These are phyloP conservation scores for Penicillium sp. DNA, from an alignment of 2,329 filamentous ascomycete species.

Conservation along the genomic window DNA sequence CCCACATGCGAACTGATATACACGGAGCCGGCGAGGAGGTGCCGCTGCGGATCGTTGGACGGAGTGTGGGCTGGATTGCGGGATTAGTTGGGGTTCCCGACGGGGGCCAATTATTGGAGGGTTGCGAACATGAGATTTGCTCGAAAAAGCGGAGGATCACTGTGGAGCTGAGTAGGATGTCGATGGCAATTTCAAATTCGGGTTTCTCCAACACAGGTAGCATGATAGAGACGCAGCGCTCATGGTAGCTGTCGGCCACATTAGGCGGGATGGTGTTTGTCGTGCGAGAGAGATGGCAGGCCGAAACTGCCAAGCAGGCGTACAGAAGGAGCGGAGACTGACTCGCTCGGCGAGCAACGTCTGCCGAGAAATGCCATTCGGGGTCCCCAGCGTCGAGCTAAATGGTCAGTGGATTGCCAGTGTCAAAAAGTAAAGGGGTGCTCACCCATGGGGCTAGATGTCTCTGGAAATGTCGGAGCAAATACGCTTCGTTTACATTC, in stretches of 20 bases:
- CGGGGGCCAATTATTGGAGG: no score
- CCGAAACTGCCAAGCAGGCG: conserved; percentile 35
- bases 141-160: conserved; percentile 38
- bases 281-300: conserved; percentile 34
- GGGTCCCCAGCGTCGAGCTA: conserved; percentile 36
- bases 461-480: conserved; percentile 35
- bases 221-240: conserved; percentile 37
- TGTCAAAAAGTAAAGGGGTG: background rate
- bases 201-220: conserved; percentile 33
- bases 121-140: conserved; percentile 34
- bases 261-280: conserved; percentile 29
- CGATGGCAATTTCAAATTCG: conserved; percentile 31
- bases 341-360: conserved; percentile 33
- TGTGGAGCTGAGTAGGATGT: conserved; percentile 35
- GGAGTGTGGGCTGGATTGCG: conserved; percentile 28
- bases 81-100: conserved; percentile 1
- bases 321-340: conserved; percentile 33
- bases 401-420: conserved; percentile 10
- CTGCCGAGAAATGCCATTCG: conserved; percentile 30
- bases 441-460: conserved; percentile 34
- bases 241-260: conserved; percentile 35
- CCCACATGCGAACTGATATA: conserved; percentile 37
- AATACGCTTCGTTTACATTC: conserved; percentile 33
- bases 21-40: conserved; percentile 36
- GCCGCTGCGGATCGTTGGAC: conserved; percentile 34